These are phyloP conservation scores for Penicillium polonicum DNA, from an alignment of 2,329 filamentous ascomycete genomes.

Conservation along the genomic window DNA sequence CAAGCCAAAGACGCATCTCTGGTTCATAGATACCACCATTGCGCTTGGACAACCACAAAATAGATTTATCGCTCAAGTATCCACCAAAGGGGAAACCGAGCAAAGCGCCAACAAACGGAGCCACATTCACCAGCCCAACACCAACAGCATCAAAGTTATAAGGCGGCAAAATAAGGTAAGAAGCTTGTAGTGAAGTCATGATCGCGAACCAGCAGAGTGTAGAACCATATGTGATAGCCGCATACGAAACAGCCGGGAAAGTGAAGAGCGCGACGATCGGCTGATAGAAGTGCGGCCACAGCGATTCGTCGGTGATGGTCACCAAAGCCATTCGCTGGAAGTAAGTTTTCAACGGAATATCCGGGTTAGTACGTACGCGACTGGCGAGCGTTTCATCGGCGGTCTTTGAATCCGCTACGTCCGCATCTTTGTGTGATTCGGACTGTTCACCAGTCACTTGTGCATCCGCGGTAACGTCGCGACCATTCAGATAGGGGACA, in stretches of 20 bases:
- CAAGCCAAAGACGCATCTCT: conserved; percentile 44
- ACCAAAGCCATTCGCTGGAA: conserved; percentile 43
- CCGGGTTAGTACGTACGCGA: conserved; percentile 21
- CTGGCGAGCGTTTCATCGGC: not conserved
- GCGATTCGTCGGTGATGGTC: conserved; percentile 17
- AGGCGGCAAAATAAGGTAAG: conserved; percentile 38
- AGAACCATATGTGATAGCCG: conserved; percentile 41
- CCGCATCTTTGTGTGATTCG: not conserved
- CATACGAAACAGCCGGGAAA: conserved; percentile 53
- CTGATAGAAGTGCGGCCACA: conserved; percentile 28
- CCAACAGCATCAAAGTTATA: conserved; percentile 42
- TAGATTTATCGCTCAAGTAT: conserved; percentile 39
- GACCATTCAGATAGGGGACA: conserved; percentile 13
- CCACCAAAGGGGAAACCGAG: conserved; percentile 39
- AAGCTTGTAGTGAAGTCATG: conserved; percentile 38
- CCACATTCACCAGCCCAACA: conserved; percentile 43
- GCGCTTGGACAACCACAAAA: conserved; percentile 38
- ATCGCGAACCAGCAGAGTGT: conserved; percentile 42
- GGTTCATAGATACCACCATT: conserved; percentile 47
- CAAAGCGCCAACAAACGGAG: conserved; percentile 42
- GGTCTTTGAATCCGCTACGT: not conserved
- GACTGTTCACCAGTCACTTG: conserved; percentile 5
- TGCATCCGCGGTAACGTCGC: not conserved
- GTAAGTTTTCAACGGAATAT: conserved; percentile 46
- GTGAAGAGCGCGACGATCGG: conserved; percentile 31